phyloP scores from a whole-genome alignment of 2,329 filamentous ascomycete species.

The Paramyrothecium sp. region DNA sequence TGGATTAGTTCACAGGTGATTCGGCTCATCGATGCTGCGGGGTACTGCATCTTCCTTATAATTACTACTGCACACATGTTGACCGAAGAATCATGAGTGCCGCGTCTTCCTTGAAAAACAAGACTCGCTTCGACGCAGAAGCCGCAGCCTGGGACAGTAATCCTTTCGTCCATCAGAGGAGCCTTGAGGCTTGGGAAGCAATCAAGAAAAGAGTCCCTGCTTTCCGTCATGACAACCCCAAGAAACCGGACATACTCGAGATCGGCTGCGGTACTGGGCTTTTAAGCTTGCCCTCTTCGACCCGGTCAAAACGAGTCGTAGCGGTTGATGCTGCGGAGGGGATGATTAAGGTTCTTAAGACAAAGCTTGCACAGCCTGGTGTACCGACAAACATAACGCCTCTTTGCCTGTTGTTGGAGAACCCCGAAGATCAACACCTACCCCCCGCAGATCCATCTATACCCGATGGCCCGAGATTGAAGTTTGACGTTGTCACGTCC shows the following conservation, averaged over 20 bases:
- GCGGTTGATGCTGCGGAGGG: constrained; percentile 53
- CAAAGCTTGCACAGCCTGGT: constrained; percentile 35
- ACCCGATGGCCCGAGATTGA: constrained; percentile 24
- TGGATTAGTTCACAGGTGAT: too few relatives aligned
- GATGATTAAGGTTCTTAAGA: constrained; percentile 50
- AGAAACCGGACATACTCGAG: constrained; percentile 44
- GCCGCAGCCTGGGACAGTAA: constrained; percentile 55
- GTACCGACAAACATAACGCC: constrained; percentile 40
- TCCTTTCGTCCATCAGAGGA: constrained; percentile 47
- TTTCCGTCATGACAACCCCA: not conserved
- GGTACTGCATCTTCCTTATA: not conserved
- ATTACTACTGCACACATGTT: too few relatives aligned
- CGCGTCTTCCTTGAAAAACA: not conserved
- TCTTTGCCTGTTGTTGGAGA: constrained; percentile 43
- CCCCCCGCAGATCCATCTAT: constrained; percentile 28
- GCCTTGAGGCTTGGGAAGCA: constrained; percentile 24
- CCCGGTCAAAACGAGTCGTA: constrained; percentile 43
- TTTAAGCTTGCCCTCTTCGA: constrained; percentile 47
- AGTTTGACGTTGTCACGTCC: constrained; percentile 50
- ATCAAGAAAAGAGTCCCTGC: constrained; percentile 21
- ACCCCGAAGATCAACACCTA: constrained; percentile 45
- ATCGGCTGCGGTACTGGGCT: constrained; percentile 57
- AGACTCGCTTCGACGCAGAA: constrained; percentile 50
- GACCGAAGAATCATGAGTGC: not conserved
- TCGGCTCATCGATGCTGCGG: not conserved